Evolutionary conservation across 495 filamentous ascomycete species (phyloP).

Genomic region (Hyphodiscus hymeniophilus): DNA sequence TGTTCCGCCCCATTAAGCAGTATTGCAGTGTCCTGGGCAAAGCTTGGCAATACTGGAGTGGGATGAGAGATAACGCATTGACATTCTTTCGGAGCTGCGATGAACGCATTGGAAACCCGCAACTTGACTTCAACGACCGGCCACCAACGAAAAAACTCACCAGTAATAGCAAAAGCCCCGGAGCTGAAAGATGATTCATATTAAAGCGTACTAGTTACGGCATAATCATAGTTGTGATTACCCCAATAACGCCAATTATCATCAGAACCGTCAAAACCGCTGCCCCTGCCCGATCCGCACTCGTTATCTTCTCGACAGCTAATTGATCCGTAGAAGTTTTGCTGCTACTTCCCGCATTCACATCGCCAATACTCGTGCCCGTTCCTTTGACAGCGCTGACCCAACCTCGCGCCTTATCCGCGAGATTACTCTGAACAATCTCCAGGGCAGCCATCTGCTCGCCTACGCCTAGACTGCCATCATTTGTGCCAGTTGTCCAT

Average conservation of each 20-base stretch:
- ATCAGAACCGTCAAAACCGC: constrained; percentile 48
- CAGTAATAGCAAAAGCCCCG: too few species aligned
- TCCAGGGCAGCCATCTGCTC: constrained; percentile 65
- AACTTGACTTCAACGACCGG: too few species aligned
- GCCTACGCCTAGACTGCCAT: constrained; percentile 50
- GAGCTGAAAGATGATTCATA: too few species aligned
- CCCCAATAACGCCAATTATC: constrained; percentile 27
- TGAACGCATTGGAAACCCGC: too few species aligned
- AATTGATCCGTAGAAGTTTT: not conserved
- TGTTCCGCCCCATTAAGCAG: too few species aligned
- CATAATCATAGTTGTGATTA: constrained; percentile 9
- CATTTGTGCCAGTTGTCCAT: constrained; percentile 54
- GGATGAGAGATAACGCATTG: too few species aligned
- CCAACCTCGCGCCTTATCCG: constrained; percentile 24
- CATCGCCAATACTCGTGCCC: constrained; percentile 67
- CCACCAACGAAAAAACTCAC: too few species aligned
- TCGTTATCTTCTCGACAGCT: constrained; percentile 27
- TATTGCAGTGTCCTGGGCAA: too few species aligned
- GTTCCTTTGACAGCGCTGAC: constrained; percentile 32
- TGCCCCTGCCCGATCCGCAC: constrained; percentile 52
- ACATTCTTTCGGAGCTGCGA: too few species aligned
- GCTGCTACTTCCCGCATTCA: constrained; percentile 48
- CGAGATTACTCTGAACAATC: constrained; percentile 52
- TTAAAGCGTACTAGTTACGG: not conserved
- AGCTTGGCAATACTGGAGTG: too few species aligned